These are phyloP conservation scores for Lolium multiflorum DNA, from an alignment of 176 grass and related monocot genomes.

Conservation along the genomic window DNA sequence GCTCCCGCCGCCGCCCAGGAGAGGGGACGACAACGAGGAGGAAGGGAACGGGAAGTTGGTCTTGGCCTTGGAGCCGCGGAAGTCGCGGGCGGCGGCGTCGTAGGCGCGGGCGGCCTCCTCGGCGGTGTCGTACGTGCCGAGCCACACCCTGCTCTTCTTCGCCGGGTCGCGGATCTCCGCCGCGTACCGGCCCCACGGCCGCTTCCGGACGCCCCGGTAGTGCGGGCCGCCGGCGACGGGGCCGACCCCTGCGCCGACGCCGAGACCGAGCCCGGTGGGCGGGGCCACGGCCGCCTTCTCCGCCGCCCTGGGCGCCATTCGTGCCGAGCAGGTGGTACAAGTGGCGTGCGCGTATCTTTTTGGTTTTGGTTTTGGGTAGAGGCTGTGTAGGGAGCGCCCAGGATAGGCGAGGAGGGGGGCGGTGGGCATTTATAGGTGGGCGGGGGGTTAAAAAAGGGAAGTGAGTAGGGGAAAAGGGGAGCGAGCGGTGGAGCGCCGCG, in stretches of 20 bases:
- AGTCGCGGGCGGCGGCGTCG: slow-evolving; percentile 79
- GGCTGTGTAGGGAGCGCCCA: slow-evolving; percentile 25
- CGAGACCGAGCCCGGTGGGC: slow-evolving; percentile 31
- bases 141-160: slow-evolving; percentile 96
- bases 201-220: slow-evolving; percentile 84
- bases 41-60: slow-evolving; percentile 71
- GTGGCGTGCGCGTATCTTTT: slow-evolving; percentile 30
- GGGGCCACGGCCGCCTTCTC: slow-evolving; percentile 36
- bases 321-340: slow-evolving; percentile 19
- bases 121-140: slow-evolving; percentile 89
- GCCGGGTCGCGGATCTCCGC: slow-evolving; percentile 97
- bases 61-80: slow-evolving; percentile 86
- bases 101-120: slow-evolving; percentile 92
- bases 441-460: slow-evolving; percentile 45
- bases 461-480: slow-evolving; percentile 31
- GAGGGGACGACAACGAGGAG: not conserved
- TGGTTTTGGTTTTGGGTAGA: slow-evolving; percentile 19
- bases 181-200: slow-evolving; percentile 86
- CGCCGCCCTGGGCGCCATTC: slow-evolving; percentile 50
- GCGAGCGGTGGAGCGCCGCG: slow-evolving; percentile 63
- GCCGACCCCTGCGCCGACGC: slow-evolving; percentile 21
- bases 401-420: slow-evolving; percentile 33
- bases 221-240: slow-evolving; percentile 39
- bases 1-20: slow-evolving; percentile 45
- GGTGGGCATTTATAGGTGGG: slow-evolving; percentile 49